A percentile compares a stretch with the other conserved stretches of the same genome.
phyloP scores from a whole-genome alignment of 352 stramenopile species.

The Vaucheria bursata region DNA sequence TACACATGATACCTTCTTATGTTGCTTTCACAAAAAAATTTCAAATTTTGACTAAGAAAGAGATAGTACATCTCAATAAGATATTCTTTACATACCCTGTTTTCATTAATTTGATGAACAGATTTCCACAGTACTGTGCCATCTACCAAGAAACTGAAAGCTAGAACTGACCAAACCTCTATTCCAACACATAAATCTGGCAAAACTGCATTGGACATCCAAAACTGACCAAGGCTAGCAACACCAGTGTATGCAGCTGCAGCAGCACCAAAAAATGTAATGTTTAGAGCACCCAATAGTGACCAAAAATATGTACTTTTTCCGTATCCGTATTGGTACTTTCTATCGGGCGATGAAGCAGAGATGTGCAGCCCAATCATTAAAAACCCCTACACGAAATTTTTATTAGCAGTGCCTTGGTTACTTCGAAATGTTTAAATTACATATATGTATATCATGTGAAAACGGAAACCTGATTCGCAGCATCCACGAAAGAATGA shows the following conservation, averaged over 20 bases:
- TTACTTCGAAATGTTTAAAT: neutral
- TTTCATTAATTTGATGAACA: conserved; percentile 65
- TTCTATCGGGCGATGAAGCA: conserved; percentile 72
- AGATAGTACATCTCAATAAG: too few relatives aligned
- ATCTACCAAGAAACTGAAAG: conserved; percentile 85
- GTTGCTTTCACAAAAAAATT: too few relatives aligned
- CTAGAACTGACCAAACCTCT: conserved; percentile 90
- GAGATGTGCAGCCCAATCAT: conserved; percentile 59
- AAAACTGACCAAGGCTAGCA: conserved; percentile 56
- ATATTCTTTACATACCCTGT: conserved; percentile 56
- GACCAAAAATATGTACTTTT: conserved; percentile 97
- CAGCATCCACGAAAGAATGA: conserved; percentile 90
- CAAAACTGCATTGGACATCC: conserved; percentile 11
- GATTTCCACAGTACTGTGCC: conserved; percentile 86
- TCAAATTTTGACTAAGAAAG: too few relatives aligned
- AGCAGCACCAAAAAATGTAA: conserved; percentile 94
- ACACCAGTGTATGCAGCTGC: conserved; percentile 87
- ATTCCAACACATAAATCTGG: conserved; percentile 68
- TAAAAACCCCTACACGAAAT: conserved; percentile 66
- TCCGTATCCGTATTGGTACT: conserved; percentile 93
- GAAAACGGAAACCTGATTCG: conserved; percentile 58
- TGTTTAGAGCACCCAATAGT: conserved; percentile 89
- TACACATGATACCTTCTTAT: too few relatives aligned
- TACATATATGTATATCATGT: neutral
- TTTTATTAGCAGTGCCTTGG: neutral